These are phyloP conservation scores for Monosporascus sp. DNA, from an alignment of 2,329 filamentous ascomycete species.

Conservation along the genomic window DNA sequence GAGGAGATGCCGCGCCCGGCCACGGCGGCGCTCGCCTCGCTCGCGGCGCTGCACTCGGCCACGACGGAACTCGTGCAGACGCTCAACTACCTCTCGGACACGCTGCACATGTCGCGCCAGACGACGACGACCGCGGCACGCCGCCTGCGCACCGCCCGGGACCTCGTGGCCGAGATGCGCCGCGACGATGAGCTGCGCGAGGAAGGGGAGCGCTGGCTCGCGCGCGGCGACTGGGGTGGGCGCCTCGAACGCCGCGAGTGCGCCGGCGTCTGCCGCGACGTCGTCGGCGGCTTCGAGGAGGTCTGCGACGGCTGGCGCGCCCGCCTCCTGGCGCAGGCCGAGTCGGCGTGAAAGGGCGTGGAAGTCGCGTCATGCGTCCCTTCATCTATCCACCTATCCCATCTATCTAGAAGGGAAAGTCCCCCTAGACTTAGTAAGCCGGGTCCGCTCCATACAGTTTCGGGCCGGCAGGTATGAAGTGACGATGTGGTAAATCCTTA, in stretches of 20 bases:
- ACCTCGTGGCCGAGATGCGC: conserved; percentile 79
- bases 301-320: conserved; percentile 81
- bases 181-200: conserved; percentile 78
- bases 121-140: conserved; percentile 76
- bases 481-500: too few relatives aligned
- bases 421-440: too few relatives aligned
- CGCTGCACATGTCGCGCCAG: conserved; percentile 89
- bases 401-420: neutral
- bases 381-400: neutral
- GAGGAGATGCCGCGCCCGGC: conserved; percentile 62
- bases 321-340: conserved; percentile 63
- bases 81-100: conserved; percentile 82
- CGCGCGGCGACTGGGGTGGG: conserved; percentile 76
- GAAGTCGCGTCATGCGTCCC: neutral
- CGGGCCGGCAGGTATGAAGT: too few relatives aligned
- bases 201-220: conserved; percentile 76
- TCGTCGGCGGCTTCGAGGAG: conserved; percentile 88
- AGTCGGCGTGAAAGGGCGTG: conserved; percentile 27
- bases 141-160: conserved; percentile 73
- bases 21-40: conserved; percentile 57
- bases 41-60: conserved; percentile 63
- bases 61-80: conserved; percentile 72
- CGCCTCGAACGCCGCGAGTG: conserved; percentile 73
- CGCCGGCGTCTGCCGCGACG: conserved; percentile 75
- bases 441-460: too few relatives aligned